Percentiles rank a stretch among this genome's conserved stretches.
phyloP scores from a whole-genome alignment of 176 grass and related monocot species.

The Carex scoparia region DNA sequence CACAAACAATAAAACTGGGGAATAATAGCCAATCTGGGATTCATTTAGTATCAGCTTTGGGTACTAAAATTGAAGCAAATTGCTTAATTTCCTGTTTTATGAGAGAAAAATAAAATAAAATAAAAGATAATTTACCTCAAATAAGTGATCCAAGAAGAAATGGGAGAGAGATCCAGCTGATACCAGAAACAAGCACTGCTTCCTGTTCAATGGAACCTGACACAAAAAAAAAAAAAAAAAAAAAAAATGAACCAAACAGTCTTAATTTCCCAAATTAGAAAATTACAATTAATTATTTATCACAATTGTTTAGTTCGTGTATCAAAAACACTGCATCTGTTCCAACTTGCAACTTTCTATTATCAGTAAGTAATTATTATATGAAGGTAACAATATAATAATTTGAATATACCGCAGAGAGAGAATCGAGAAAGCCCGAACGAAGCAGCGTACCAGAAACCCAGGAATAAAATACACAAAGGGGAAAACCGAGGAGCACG shows the following conservation, averaged over 20 bases:
- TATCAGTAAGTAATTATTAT: too few species aligned
- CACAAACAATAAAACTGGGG: too few species aligned
- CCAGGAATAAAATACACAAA: conserved; percentile 62
- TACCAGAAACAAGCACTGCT: conserved; percentile 76
- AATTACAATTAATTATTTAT: not conserved
- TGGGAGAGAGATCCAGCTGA: conserved; percentile 80
- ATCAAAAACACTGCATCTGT: too few species aligned
- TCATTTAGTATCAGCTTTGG: too few species aligned
- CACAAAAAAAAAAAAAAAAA: not conserved
- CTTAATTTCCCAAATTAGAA: not conserved
- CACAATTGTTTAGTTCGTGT: too few species aligned
- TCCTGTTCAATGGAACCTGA: conserved; percentile 55
- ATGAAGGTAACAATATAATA: not conserved
- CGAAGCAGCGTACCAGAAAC: conserved; percentile 40
- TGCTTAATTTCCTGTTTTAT: not conserved
- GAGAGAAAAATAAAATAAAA: not conserved
- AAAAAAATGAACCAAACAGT: not conserved
- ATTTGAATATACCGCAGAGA: conserved; percentile 27
- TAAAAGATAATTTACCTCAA: conserved; percentile 41
- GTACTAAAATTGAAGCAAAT: too few species aligned
- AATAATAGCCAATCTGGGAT: too few species aligned
- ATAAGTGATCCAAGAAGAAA: conserved; percentile 95
- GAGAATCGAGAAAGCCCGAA: conserved; percentile 42
- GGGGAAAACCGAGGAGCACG: conserved; percentile 65
- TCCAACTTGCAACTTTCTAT: too few species aligned